Base-by-base conservation (phyloP, 225 moss, liverwort and hornwort genomes). In the Anthoceros angustus region DNA sequence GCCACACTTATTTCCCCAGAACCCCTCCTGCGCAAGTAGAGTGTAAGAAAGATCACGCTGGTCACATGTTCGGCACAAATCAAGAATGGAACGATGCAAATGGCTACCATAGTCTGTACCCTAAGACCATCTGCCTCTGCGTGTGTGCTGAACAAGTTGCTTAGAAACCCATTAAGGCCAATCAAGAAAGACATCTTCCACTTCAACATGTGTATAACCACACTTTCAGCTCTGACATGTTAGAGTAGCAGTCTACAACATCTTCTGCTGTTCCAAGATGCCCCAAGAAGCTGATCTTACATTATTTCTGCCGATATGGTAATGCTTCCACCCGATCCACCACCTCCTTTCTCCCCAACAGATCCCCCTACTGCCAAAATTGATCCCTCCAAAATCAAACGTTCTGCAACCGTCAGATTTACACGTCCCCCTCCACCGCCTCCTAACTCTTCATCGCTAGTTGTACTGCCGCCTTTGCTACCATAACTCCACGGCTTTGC, bases 301-400 rank as follows among this genome's bases (percentile, higher is more conserved):
- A 94, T 75, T 70, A 84, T 74, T 50, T 68, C 74, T 21, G 90
- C 86, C 62, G 63, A 71, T 7, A 95, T 68, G 42, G 83, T 78
- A 26, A 85, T 77, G 71, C 94, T 95, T 55, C 94, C 94, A 9
- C 90, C 94, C 38, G 90, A 90, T 41, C 94, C 94, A 62, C 94
- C 94, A 45, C 94, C 94, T 6, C 90, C 94, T 18, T 74, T 74
- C 41, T 76, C 69, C 25, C 90, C 88, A 20, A 88, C 94, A 42
- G 86, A 77, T 45, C 81, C 94, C 4, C 94, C 94, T 71, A 88
- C 84, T 24, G 84, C 88, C 72, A 86, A 87, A 48, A 95, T 80
- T 9, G 74, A 75, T 25, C 94, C 94, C 72, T 86, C 40, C 61
- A 88, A 69, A 64, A 86, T 84, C 38, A 95, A 45, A 21, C 83